Conservation (phyloP, 495 filamentous ascomycete genomes). For the Patellaria atrata region DNA sequence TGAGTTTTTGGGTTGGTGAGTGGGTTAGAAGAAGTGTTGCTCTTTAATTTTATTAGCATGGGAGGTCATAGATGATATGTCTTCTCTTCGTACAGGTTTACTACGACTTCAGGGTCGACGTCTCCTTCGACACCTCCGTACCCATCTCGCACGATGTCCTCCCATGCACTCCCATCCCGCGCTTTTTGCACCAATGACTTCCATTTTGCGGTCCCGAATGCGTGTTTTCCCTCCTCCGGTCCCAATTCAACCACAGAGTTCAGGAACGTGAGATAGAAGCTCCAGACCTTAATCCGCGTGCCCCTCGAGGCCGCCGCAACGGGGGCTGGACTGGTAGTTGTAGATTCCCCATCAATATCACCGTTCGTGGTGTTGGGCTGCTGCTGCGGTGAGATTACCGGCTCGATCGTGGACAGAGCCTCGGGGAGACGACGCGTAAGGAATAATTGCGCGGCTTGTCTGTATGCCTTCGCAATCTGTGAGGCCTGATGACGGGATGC, state of each 20-base stretch:
- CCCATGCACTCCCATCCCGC: slow-evolving; percentile 78
- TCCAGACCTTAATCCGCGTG: slow-evolving; percentile 90
- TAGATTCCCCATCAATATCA: too few species aligned
- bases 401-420: slow-evolving; percentile 66
- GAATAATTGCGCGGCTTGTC: slow-evolving; percentile 80
- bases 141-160: slow-evolving; percentile 71
- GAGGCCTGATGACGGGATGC: slow-evolving; percentile 41
- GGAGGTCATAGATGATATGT: not conserved
- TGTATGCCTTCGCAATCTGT: slow-evolving; percentile 71
- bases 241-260: slow-evolving; percentile 82
- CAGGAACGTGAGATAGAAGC: slow-evolving; percentile 82
- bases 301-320: slow-evolving; percentile 58
- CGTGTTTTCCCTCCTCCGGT: slow-evolving; percentile 73
- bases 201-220: slow-evolving; percentile 77
- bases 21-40: slow-evolving; percentile 80
- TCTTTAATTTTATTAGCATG: slow-evolving; percentile 27
- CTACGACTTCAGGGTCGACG: slow-evolving; percentile 88
- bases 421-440: slow-evolving; percentile 84
- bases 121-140: slow-evolving; percentile 78
- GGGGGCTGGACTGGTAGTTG: slow-evolving; percentile 43
- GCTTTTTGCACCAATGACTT: slow-evolving; percentile 63
- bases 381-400: slow-evolving; percentile 47
- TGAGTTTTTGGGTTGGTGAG: slow-evolving; percentile 63
- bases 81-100: slow-evolving; percentile 54
- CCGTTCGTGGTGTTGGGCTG: slow-evolving; percentile 28